Percentiles rank a stretch among this genome's conserved stretches.
These are phyloP conservation scores for Trichaptum fuscoviolaceum DNA, from an alignment of 768 basidiomycete genomes.

Conservation along the genomic window DNA sequence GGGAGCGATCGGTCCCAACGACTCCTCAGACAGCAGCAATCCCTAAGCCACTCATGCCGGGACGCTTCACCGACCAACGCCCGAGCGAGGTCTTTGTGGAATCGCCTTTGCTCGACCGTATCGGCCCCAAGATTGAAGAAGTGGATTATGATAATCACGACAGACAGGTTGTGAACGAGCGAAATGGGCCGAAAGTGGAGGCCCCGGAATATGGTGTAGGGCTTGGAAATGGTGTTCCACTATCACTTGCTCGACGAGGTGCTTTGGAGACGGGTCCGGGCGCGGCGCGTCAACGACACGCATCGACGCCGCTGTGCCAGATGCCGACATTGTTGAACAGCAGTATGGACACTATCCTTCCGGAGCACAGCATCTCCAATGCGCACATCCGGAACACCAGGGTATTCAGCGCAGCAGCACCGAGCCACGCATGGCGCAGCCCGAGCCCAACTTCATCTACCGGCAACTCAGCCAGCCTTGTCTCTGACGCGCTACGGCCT, in stretches of 20 bases:
- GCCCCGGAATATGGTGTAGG: background rate
- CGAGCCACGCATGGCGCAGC: background rate
- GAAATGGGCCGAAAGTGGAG: background rate
- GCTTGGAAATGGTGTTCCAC: background rate
- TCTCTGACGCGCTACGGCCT: background rate
- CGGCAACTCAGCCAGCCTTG: background rate
- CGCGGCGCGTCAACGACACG: background rate
- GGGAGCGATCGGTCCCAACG: background rate
- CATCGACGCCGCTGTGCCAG: background rate
- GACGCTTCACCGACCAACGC: background rate
- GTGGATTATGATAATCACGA: background rate
- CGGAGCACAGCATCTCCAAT: background rate
- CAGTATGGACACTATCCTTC: background rate
- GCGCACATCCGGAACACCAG: background rate
- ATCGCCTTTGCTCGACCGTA: background rate
- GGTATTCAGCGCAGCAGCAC: background rate
- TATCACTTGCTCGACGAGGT: background rate
- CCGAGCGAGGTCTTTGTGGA: slow-evolving; percentile 1
- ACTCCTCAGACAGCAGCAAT: background rate
- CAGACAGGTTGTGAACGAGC: background rate
- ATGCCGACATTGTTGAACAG: background rate
- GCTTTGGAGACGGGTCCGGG: background rate
- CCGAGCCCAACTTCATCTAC: background rate
- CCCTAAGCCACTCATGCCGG: slow-evolving; percentile 4
- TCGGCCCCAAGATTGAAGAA: slow-evolving; percentile 1